phyloP scores from a whole-genome alignment of 306 rosid species.

The Rosa chinensis region DNA sequence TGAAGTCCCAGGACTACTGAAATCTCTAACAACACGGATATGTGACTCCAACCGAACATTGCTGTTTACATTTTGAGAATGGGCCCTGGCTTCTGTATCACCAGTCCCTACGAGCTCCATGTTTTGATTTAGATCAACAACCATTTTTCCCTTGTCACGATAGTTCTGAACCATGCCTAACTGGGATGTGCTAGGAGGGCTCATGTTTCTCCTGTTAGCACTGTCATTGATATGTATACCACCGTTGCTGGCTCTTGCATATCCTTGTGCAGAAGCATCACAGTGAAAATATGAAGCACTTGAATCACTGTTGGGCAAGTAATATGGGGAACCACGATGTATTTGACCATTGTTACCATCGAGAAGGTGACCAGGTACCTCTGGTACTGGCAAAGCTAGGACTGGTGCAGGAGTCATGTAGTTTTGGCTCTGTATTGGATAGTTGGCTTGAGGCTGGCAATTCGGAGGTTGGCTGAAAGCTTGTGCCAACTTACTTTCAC shows the following conservation, averaged over 20 bases:
- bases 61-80: neutral
- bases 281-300: neutral
- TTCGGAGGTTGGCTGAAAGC: conserved; percentile 7
- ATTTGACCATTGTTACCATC: neutral
- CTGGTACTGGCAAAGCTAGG: conserved; percentile 5
- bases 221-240: neutral
- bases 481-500: conserved; percentile 9
- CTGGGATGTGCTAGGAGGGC: neutral
- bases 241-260: neutral
- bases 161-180: neutral
- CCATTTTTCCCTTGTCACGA: conserved; percentile 7
- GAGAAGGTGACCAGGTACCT: neutral
- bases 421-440: conserved; percentile 5
- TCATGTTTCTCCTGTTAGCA: conserved; percentile 16
- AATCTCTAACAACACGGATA: conserved; percentile 21
- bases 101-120: neutral
- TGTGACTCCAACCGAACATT: conserved; percentile 22
- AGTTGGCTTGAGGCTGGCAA: conserved; percentile 1
- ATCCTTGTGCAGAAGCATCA: conserved; percentile 17
- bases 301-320: neutral
- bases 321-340: neutral
- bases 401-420: conserved; percentile 4
- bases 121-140: conserved; percentile 6
- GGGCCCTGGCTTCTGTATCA: neutral
- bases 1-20: conserved; percentile 7